Base-by-base conservation (phyloP, 441 rosid species). In the Brassica balearica region DNA sequence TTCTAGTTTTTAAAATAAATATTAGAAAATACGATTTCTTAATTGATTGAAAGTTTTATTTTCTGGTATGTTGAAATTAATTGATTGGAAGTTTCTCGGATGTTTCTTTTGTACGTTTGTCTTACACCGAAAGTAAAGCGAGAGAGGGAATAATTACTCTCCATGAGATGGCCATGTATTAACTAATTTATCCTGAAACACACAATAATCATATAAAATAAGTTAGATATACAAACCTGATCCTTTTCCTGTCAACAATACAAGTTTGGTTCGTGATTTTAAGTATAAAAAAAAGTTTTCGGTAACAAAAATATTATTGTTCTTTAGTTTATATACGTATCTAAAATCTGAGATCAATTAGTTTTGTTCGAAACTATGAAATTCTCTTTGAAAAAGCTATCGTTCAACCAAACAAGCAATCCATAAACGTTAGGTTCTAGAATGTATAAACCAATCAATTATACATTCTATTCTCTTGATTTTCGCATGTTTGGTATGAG, bases 71-170 rank as follows among this genome's bases (percentile, higher is more conserved):
- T 51, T 51, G 15, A 14, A 51, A 14, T 46, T 46, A 46, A 46
- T n/a, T 46, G 53, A 12, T 46, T 46, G 14, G 2, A 46, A 46
- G 66, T 55, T 61, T 15, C 8, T 8, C 25, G 1, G 8, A 71
- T 22, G 23, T 62, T 32, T 56, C 11, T 56, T 62, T 12, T 41
- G 20, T 34, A 70, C 23, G 23, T 14, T 64, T 59, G 78, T 70
- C 66, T 27, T 77, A 55, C 6, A 65, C 15, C 11, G 41, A 56
- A 65, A 71, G 72, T 71, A 65, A 77, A 65, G 76, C 19, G 10
- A 36, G 43, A 36, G 43, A 36, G 43, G 43, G 43, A 36, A 36
- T 36, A 7, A 36, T 36, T 36, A 36, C 43, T 36, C 43, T 36
- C 43, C 43, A 36, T 36, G 10, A 36, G 10, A 36, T 36, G 43